phyloP scores from a whole-genome alignment of 805 yeast species.

The Sungouiella thailandica region DNA sequence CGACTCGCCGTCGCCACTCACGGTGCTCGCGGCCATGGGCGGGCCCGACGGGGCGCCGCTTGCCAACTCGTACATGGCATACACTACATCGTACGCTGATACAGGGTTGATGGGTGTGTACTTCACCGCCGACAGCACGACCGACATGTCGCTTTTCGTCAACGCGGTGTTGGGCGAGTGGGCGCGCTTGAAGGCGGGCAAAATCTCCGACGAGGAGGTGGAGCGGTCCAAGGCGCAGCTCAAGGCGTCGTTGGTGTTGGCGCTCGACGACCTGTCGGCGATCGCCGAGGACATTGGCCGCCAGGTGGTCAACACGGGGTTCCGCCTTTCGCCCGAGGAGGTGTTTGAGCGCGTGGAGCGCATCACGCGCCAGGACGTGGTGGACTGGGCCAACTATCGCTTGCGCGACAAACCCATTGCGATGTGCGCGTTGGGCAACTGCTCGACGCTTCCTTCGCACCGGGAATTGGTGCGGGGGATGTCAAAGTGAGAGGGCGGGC shows the following conservation, averaged over 20 bases:
- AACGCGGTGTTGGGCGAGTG: constrained; percentile 82
- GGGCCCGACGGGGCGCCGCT: constrained; percentile 57
- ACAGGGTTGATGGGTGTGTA: constrained; percentile 98
- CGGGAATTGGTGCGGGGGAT: constrained; percentile 45
- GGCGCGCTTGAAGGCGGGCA: constrained; percentile 79
- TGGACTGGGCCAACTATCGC: constrained; percentile 83
- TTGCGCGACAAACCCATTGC: constrained; percentile 76
- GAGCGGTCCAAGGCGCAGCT: constrained; percentile 92
- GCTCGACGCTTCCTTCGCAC: constrained; percentile 65
- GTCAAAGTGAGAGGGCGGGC: constrained; percentile 21
- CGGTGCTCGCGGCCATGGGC: constrained; percentile 57
- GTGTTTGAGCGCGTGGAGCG: constrained; percentile 70
- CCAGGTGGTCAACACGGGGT: constrained; percentile 92
- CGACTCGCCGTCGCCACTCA: constrained; percentile 80
- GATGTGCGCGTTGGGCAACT: constrained; percentile 86
- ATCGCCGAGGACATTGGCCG: constrained; percentile 97
- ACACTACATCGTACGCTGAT: constrained; percentile 94
- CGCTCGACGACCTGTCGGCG: constrained; percentile 92
- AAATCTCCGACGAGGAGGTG: constrained; percentile 76
- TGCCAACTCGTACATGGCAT: constrained; percentile 94
- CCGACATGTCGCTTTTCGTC: constrained; percentile 60
- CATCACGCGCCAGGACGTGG: constrained; percentile 74
- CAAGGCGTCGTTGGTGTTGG: constrained; percentile 83
- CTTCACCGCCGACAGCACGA: constrained; percentile 73
- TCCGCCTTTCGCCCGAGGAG: constrained; percentile 66